A percentile compares a stretch with the other conserved stretches of the same genome.
Conservation (phyloP, 352 stramenopile genomes). For the Plasmopara muralis region DNA sequence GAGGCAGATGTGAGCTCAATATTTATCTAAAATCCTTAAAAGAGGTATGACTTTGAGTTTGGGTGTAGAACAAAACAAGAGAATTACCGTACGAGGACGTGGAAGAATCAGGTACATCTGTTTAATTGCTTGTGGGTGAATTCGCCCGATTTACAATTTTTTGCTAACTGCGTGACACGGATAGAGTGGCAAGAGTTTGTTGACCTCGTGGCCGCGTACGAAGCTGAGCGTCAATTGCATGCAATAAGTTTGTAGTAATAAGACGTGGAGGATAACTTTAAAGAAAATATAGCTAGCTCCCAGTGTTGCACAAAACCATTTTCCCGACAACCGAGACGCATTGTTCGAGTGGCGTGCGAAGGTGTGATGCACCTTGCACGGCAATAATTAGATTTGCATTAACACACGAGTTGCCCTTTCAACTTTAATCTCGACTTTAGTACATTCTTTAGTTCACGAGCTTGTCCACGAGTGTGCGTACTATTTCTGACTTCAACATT, state of each 20-base stretch:
- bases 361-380: no score
- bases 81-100: not conserved
- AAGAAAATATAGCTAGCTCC: no score
- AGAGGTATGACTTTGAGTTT: not conserved
- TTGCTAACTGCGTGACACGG: not conserved
- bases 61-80: conserved; percentile 14
- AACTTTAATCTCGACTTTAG: no score
- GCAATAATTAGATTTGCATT: no score
- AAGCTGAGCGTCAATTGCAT: conserved; percentile 30
- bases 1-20: conserved; percentile 17
- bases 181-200: conserved; percentile 53
- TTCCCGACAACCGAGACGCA: no score
- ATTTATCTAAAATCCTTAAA: not conserved
- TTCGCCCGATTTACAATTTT: not conserved
- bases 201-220: conserved; percentile 35
- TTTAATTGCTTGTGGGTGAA: not conserved
- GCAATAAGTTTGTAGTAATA: not conserved
- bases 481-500: no score
- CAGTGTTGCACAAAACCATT: no score
- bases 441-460: no score
- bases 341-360: no score
- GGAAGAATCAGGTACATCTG: conserved; percentile 14
- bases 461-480: no score
- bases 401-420: no score
- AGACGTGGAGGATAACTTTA: no score